These are phyloP conservation scores for Rhinocladiella mackenziei DNA, from an alignment of 2,329 filamentous ascomycete species.

Conservation along the genomic window DNA sequence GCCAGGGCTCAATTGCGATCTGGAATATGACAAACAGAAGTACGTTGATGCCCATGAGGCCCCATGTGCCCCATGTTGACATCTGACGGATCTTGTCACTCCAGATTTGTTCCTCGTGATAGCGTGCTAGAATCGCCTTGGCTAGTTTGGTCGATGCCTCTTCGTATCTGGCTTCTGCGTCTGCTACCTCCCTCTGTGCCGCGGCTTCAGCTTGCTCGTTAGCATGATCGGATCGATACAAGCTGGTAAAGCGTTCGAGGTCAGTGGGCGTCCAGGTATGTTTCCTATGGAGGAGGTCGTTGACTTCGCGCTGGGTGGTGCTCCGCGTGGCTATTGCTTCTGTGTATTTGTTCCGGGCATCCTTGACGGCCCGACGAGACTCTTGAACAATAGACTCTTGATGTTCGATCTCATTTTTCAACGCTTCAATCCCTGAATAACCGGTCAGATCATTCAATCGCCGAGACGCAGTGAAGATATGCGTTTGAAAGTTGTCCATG, in stretches of 20 bases:
- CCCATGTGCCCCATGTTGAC: conserved; percentile 98
- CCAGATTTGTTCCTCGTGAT: conserved; percentile 99
- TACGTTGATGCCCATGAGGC: conserved; percentile 94
- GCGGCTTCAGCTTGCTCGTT: conserved; percentile 79
- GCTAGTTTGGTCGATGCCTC: conserved; percentile 71
- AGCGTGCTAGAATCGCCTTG: conserved; percentile 78
- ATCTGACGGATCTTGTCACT: conserved; percentile 94
- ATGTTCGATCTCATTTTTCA: conserved; percentile 71
- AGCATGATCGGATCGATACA: conserved; percentile 88
- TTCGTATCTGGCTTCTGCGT: conserved; percentile 76
- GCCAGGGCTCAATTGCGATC: conserved; percentile 90
- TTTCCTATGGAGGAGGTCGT: conserved; percentile 87
- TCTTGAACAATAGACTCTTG: conserved; percentile 55
- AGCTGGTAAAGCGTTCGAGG: conserved; percentile 86
- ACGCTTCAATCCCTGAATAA: conserved; percentile 82
- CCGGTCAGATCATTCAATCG: conserved; percentile 92
- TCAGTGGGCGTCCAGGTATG: conserved; percentile 84
- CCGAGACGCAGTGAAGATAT: conserved; percentile 78
- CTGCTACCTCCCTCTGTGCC: conserved; percentile 66
- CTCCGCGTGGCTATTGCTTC: conserved; percentile 77
- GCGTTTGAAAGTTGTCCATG: conserved; percentile 86
- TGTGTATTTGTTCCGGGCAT: conserved; percentile 72
- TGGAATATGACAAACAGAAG: conserved; percentile 81
- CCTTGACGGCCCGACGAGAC: conserved; percentile 62
- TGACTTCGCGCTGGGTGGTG: conserved; percentile 91